Percentiles rank a stretch among this genome's conserved stretches.
These are phyloP conservation scores for Tolypocladium tundrense DNA, from an alignment of 2,329 filamentous ascomycete genomes.

Conservation along the genomic window DNA sequence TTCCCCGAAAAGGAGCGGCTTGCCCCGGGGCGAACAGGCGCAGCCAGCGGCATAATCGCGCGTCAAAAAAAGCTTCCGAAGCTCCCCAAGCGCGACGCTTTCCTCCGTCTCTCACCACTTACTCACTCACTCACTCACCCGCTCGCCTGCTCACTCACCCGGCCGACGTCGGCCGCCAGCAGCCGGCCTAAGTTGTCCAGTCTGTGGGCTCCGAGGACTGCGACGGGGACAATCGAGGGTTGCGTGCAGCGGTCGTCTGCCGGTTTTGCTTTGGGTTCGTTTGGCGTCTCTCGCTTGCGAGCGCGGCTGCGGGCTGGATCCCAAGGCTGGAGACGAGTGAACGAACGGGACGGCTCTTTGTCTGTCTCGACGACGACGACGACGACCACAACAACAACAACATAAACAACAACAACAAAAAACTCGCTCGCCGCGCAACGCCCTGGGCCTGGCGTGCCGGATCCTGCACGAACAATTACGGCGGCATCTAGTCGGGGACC, in stretches of 20 bases:
- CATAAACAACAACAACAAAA: not conserved
- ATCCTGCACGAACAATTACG: not conserved
- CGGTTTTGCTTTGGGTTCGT: not conserved
- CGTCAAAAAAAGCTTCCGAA: constrained; percentile 16
- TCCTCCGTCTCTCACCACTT: constrained; percentile 8
- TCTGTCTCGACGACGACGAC: not conserved
- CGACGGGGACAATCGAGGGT: not conserved
- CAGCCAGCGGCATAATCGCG: constrained; percentile 17
- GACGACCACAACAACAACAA: not conserved
- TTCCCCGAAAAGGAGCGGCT: constrained; percentile 5
- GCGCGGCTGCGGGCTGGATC: not conserved
- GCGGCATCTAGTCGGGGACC: not conserved
- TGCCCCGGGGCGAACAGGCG: constrained; percentile 15
- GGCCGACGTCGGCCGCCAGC: not conserved
- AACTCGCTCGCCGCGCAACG: not conserved
- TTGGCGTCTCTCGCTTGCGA: not conserved
- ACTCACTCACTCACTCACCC: not conserved
- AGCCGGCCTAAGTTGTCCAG: not conserved
- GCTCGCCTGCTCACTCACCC: not conserved
- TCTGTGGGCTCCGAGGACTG: not conserved
- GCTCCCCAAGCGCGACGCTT: constrained; percentile 15
- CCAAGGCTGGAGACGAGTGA: not conserved
- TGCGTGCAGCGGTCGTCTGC: not conserved
- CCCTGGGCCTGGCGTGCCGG: not conserved
- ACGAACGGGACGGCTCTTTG: not conserved